Base-by-base conservation (phyloP, 345 rosid species). In the Syzygium aqueum region DNA sequence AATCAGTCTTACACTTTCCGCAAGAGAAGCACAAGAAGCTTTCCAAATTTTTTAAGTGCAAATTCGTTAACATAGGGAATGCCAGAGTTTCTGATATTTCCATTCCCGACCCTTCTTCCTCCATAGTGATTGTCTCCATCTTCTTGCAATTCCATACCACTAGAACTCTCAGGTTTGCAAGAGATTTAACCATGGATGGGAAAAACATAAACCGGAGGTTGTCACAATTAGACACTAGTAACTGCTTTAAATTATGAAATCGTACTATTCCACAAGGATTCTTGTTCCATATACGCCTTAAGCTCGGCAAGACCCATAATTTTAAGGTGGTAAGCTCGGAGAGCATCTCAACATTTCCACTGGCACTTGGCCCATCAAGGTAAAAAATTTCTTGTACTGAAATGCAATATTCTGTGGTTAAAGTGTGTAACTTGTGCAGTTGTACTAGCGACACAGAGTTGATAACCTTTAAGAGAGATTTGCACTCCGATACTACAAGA, bases 21-120 rank as follows among this genome's bases (percentile, higher is more conserved):
- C 33, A 3, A 61, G 37, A 61, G 73, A 61, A 61, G 73, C 19
- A 61, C 7, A 19, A n/a, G 17, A 61, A 6, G 33, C 33, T 61
- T 61, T n/a, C 33, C 73, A 61, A 61, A 4, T 6, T 0, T 0
- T n/a, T 0, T 61, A 61, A 61, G 73, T 13, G 3, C 6, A 61
- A 61, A n/a, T n/a, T 28, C 9, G 73, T 61, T n/a, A 59, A 27
- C 67, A 27, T 27, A 27, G 67, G 67, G 0, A 59, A 59, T 59
- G 67, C 30, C 16, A 59, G 0, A 59, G 28, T 59, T 59, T 59
- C 30, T 59, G 2, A 59, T 59, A 30, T 59, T 59, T 11, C 13
- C 28, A 59, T 27, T 59, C 6, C 16, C 14, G 30, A 59, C 7
- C 67, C 67, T 59, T 59, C 67, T 59, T 59, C 67, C 67, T 59